Percentiles rank a stretch among this genome's conserved stretches.
Conservation (phyloP, 106 monocot genomes). For the Hemerocallis citrina region DNA sequence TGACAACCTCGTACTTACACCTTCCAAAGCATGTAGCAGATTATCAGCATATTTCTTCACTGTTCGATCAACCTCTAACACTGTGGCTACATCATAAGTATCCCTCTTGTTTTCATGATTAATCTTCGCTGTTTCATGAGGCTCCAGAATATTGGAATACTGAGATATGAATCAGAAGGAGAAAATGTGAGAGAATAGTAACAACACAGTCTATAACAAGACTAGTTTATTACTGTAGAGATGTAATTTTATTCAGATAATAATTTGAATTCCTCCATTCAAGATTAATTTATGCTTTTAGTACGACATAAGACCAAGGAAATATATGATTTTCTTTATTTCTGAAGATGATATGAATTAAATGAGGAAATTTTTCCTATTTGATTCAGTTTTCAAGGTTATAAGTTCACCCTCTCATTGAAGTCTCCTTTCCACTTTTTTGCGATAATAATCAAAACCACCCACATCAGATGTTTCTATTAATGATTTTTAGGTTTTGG, state of each 20-base stretch:
- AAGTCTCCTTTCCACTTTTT: background rate
- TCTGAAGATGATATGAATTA: background rate
- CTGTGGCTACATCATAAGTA: slow-evolving; percentile 21
- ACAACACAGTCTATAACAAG: background rate
- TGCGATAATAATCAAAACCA: no score
- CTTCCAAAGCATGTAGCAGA: slow-evolving; percentile 50
- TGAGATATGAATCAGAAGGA: background rate
- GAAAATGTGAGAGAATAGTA: background rate
- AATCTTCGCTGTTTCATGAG: slow-evolving; percentile 8
- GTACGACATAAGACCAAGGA: background rate
- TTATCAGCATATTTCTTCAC: slow-evolving; percentile 63
- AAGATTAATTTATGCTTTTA: background rate
- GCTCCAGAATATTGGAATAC: slow-evolving; percentile 6
- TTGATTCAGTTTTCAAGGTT: background rate
- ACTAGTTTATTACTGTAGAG: background rate
- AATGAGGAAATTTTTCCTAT: background rate
- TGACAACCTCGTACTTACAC: slow-evolving; percentile 53
- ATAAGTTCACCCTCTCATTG: background rate
- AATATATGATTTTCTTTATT: background rate
- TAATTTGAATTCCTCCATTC: background rate
- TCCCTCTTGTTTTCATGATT: background rate
- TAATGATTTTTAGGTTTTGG: no score
- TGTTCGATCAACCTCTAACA: slow-evolving; percentile 47
- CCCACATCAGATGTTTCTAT: no score
- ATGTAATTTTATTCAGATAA: background rate